A percentile compares a stretch with the other conserved stretches of the same genome.
Conservation (phyloP, 2,329 filamentous ascomycete genomes). For the Trichoderma oligosporum region DNA sequence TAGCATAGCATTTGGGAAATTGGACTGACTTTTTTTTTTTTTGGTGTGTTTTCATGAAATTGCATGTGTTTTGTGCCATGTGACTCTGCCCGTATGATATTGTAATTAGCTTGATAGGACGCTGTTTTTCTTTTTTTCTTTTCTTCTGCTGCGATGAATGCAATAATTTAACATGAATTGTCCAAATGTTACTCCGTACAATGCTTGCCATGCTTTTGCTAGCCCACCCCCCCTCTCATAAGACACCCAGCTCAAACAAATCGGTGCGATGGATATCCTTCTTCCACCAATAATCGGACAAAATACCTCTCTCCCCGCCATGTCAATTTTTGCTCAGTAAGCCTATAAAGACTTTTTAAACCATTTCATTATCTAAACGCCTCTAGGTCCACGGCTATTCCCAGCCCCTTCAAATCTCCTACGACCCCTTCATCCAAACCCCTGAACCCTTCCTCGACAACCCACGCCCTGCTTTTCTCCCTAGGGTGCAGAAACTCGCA, state of each 20-base stretch:
- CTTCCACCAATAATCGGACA: background rate
- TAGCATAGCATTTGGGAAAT: conserved; percentile 18
- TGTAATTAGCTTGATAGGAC: background rate
- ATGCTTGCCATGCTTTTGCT: background rate
- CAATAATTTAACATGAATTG: too few species aligned
- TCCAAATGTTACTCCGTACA: too few species aligned
- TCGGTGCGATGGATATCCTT: background rate
- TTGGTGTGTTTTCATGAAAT: background rate
- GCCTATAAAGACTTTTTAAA: background rate
- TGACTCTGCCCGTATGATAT: background rate
- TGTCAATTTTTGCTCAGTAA: background rate
- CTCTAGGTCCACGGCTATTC: background rate
- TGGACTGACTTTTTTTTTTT: background rate
- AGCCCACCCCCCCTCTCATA: background rate
- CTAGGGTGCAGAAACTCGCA: conserved; percentile 71
- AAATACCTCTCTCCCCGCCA: background rate
- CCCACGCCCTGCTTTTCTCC: conserved; percentile 64
- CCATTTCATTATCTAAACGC: background rate
- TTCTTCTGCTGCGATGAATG: background rate
- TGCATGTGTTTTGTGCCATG: background rate
- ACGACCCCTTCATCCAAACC: conserved; percentile 57
- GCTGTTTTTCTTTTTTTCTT: background rate
- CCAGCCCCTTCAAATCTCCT: conserved; percentile 20
- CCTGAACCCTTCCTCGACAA: conserved; percentile 81
- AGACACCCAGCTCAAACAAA: background rate